Percentiles rank a stretch among this genome's conserved stretches.
Conservation (phyloP, 805 yeast species). For the Kregervanrija fluxuum region DNA sequence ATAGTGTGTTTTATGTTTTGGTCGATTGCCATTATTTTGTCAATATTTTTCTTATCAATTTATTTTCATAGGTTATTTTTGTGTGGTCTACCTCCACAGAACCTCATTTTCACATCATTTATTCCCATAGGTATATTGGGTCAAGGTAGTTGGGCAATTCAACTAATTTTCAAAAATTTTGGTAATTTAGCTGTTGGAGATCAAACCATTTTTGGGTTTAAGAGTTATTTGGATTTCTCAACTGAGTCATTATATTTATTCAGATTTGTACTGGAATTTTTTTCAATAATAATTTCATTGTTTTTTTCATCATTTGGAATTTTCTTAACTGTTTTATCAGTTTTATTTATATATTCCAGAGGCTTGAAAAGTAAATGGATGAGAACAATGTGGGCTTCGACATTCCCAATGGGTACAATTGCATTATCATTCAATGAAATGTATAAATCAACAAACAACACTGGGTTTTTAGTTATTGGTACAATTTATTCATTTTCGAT, state of each 20-base stretch:
- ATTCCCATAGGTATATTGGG: conserved; percentile 81
- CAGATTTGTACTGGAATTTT: conserved; percentile 8
- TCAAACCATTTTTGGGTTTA: not conserved
- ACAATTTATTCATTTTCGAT: conserved; percentile 52
- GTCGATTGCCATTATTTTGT: conserved; percentile 49
- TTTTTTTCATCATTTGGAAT: conserved; percentile 26
- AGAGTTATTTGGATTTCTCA: conserved; percentile 7
- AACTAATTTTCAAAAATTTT: conserved; percentile 22
- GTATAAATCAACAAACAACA: conserved; percentile 38
- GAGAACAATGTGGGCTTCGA: conserved; percentile 71
- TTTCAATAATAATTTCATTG: conserved; percentile 17
- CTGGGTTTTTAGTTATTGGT: conserved; percentile 55
- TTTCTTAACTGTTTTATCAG: conserved; percentile 36
- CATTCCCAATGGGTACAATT: conserved; percentile 89
- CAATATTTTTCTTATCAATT: conserved; percentile 40
- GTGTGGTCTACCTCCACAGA: conserved; percentile 51
- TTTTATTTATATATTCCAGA: conserved; percentile 25
- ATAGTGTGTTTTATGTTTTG: conserved; percentile 52
- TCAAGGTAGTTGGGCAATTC: conserved; percentile 70
- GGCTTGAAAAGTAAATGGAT: conserved; percentile 34
- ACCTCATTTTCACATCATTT: conserved; percentile 54
- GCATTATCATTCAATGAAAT: conserved; percentile 51
- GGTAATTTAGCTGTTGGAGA: conserved; percentile 5
- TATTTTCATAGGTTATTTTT: conserved; percentile 54
- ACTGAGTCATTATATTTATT: conserved; percentile 4